These are phyloP conservation scores for Yarrowia alimentaria DNA, from an alignment of 805 yeast genomes.

Conservation along the genomic window DNA sequence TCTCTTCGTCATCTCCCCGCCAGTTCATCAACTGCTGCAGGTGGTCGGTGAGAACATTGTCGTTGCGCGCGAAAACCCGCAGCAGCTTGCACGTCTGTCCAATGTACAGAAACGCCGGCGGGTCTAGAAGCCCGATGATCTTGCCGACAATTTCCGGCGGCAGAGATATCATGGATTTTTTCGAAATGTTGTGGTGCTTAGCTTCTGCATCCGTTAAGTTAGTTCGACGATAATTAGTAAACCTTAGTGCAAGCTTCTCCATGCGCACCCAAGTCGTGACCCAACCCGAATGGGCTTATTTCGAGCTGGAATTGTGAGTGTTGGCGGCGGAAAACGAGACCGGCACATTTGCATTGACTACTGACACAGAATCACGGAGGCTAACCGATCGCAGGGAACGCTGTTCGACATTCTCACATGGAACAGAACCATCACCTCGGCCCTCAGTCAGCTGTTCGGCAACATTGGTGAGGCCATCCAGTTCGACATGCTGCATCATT, in stretches of 20 bases:
- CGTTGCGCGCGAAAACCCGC: constrained; percentile 8
- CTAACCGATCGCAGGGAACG: constrained; percentile 2
- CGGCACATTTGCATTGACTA: no score
- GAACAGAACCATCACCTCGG: constrained; percentile 34
- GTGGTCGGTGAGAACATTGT: constrained; percentile 5
- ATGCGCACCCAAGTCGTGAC: constrained; percentile 11
- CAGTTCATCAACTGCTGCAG: constrained; percentile 16
- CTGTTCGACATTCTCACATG: constrained; percentile 37
- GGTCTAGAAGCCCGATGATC: constrained; percentile 20
- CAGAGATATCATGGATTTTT: not conserved
- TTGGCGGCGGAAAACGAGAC: not conserved
- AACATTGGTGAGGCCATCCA: constrained; percentile 37
- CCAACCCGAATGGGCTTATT: constrained; percentile 39
- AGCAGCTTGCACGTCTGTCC: constrained; percentile 22
- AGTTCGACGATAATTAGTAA: not conserved
- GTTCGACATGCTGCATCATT: constrained; percentile 36
- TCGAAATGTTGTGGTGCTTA: not conserved
- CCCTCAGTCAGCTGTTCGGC: constrained; percentile 36
- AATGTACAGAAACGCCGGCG: constrained; percentile 15
- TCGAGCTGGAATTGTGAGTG: constrained; percentile 36
- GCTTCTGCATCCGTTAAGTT: not conserved
- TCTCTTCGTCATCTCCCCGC: constrained; percentile 17
- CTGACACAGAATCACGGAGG: constrained; percentile 14
- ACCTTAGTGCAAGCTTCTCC: not conserved
- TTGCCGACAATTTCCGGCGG: constrained; percentile 26